Evolutionary conservation across 2,329 filamentous ascomycete genomes (phyloP), one percentile per base, ranked within the genome.

Genomic region (Emericellopsis cladophorae): DNA sequence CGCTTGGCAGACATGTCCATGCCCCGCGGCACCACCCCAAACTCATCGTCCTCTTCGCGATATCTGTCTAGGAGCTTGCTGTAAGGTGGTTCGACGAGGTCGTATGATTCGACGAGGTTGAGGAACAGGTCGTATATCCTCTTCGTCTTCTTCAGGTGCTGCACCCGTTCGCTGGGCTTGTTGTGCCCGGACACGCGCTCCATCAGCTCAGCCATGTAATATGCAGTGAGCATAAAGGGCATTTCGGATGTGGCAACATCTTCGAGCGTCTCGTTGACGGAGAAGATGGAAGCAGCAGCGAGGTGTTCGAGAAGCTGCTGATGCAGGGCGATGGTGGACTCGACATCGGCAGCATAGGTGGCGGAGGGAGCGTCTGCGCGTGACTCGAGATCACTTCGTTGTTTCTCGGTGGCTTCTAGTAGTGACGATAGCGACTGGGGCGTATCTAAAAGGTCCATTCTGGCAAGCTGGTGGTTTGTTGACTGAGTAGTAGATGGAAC

Each of bases 241-340:
- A 98, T 65, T 53, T 94, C 81, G n/a, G 74, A 71, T 1, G 90
- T 93, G 12, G 84, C 69, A 26, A 95, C 66, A 62, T 98, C 92
- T 46, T 98, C 92, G 32, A 90, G 62, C 1, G 76, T 74, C 60
- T 98, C 92, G 61, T 98, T 98, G 31, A 79, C 71, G 50, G 87
- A 95, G 72, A 96, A 96, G 40, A 98, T 68, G 0, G 84, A 81
- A 22, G 92, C 68, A 44, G 77, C 71, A 48, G 76, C 68, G 47
- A 85, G 76, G 42, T 84, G 74, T 44, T 75, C 67, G 44, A 82
- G 68, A 58, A 84, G 89, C 57, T 83, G 70, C 52, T 83, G 70
- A 62, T 94, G 90, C 40, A 78, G 73, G 47, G 73, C 62, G 50
- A 94, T 76, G 33, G 84, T 76, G 32, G 69, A 62, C 44, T 68